Evolutionary conservation across 306 rosid species (phyloP).

Genomic region (Datisca glomerata): DNA sequence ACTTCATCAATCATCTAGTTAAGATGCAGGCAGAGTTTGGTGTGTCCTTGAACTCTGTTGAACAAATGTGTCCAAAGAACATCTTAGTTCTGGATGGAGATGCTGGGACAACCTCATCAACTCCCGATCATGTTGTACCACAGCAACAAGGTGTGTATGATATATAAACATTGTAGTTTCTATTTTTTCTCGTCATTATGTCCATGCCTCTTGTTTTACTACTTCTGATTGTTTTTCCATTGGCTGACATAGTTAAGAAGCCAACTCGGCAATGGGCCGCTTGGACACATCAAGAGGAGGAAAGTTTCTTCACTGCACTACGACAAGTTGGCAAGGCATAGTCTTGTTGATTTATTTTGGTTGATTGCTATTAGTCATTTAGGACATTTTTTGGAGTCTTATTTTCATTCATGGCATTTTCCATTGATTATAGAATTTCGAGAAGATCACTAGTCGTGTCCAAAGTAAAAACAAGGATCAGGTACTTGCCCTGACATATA

Average conservation of each 20-base stretch:
- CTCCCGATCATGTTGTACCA: constrained; percentile 21
- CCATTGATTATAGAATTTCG: constrained; percentile 68
- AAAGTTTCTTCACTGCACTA: constrained; percentile 89
- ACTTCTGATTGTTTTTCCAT: constrained; percentile 8
- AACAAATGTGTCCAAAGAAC: constrained; percentile 30
- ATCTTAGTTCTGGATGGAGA: constrained; percentile 40
- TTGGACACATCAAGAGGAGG: constrained; percentile 98
- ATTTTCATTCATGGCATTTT: no score
- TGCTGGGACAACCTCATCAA: constrained; percentile 29
- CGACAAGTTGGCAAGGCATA: constrained; percentile 95
- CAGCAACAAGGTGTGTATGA: constrained; percentile 68
- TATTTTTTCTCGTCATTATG: no score
- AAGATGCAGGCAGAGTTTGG: constrained; percentile 42
- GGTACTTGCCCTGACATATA: constrained; percentile 24
- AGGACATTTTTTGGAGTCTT: no score
- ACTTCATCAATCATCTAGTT: constrained; percentile 11
- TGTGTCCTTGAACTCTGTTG: constrained; percentile 25
- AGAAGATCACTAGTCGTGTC: constrained; percentile 86
- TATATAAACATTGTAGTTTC: no score
- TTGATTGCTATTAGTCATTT: no score
- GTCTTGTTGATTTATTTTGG: no score
- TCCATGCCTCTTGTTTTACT: no score
- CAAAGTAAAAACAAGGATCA: constrained; percentile 99
- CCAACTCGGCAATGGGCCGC: constrained; percentile 99
- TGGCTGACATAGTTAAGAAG: constrained; percentile 45